Percentiles rank a stretch among this genome's conserved stretches.
phyloP scores from a whole-genome alignment of 164 flowering plant species.

The Stephania yunnanensis region DNA sequence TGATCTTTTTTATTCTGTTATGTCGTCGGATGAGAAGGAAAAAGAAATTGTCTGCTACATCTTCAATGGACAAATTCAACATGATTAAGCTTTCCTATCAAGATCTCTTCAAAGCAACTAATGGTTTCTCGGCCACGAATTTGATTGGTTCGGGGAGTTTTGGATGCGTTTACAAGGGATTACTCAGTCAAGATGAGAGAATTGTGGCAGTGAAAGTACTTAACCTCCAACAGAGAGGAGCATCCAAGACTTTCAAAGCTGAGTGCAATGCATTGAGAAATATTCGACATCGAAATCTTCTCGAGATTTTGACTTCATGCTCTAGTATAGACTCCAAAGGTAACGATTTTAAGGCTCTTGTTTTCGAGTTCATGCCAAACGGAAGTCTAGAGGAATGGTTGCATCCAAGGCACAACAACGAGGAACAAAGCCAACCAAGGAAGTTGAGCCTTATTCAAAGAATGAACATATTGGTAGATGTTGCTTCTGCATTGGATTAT shows the following conservation, averaged over 20 bases:
- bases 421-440: background rate
- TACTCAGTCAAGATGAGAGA: background rate
- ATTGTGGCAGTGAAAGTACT: constrained; percentile 17
- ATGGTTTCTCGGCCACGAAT: constrained; percentile 12
- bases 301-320: constrained; percentile 13
- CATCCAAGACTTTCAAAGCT: constrained; percentile 12
- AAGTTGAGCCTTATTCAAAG: background rate
- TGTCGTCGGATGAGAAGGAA: background rate
- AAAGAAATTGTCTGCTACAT: background rate
- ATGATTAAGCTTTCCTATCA: no score
- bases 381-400: constrained; percentile 17
- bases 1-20: background rate
- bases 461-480: background rate
- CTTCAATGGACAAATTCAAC: background rate
- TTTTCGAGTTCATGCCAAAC: constrained; percentile 16
- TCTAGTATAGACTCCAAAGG: constrained; percentile 14
- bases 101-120: constrained; percentile 12
- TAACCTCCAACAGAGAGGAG: constrained; percentile 14
- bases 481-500: background rate
- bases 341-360: background rate
- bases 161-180: constrained; percentile 14
- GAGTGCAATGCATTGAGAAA: constrained; percentile 15
- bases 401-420: background rate
- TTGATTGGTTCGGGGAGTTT: constrained; percentile 11
- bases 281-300: constrained; percentile 15